phyloP scores from a whole-genome alignment of 257 asterid genomes.

The Salvia miltiorrhiza region DNA sequence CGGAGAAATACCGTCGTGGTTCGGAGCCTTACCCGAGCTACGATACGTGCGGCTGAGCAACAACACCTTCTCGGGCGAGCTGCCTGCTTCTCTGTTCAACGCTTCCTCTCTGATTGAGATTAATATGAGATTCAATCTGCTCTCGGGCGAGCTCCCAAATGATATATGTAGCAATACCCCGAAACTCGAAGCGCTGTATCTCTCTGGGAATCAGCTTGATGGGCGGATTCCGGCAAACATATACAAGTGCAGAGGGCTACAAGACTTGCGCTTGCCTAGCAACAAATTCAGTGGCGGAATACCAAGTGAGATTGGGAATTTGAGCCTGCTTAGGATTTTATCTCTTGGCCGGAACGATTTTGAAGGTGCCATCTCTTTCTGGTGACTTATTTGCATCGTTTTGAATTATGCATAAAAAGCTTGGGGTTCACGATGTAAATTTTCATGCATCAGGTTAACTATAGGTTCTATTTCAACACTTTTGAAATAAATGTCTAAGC shows the following conservation, averaged over 20 bases:
- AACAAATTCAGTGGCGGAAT: slow-evolving; percentile 38
- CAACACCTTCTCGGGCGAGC: neutral
- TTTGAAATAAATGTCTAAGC: no score
- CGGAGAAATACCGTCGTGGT: slow-evolving; percentile 19
- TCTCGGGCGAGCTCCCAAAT: neutral
- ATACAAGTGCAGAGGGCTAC: slow-evolving; percentile 21
- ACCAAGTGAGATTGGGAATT: slow-evolving; percentile 17
- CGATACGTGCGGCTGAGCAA: neutral
- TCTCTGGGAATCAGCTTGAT: neutral
- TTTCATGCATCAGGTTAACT: no score
- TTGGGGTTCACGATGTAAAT: no score
- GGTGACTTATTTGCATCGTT: no score
- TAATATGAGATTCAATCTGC: neutral
- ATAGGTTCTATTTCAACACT: no score
- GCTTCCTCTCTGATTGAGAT: neutral
- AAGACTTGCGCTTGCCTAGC: neutral
- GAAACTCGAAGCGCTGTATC: neutral
- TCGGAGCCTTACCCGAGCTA: slow-evolving; percentile 9
- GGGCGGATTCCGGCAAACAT: slow-evolving; percentile 35
- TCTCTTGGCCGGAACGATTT: no score
- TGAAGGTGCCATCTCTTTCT: no score
- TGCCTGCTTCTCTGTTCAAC: neutral
- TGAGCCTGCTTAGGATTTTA: slow-evolving; percentile 10
- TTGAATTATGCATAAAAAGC: no score
- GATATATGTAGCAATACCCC: neutral